Evolutionary conservation across 2,329 filamentous ascomycete species (phyloP), one percentile per base, ranked within the genome.

Genomic region (Fusarium proliferatum): DNA sequence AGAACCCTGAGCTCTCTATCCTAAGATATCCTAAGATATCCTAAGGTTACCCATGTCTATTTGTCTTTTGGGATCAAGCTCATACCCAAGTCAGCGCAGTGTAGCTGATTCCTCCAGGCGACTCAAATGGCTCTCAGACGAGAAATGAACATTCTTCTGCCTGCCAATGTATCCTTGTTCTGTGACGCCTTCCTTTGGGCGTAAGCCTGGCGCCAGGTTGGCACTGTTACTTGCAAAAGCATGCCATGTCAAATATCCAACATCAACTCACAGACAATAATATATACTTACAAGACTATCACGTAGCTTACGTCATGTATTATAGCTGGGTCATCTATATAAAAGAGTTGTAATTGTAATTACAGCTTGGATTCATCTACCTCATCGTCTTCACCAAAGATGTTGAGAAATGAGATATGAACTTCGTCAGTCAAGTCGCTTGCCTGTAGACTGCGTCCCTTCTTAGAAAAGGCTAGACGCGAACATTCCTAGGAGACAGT

Each of bases 401-500:
- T 82, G 67, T 91, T 90, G 78, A 93, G 81, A 82, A 98, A 98
- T 2, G 95, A 93, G 39, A 86, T 86, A 78, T 97, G 92, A 15
- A 99, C 93, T 83, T 97, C 93, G 23, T 96, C 94, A 0, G 96
- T 98, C 80, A 99, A 84, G 82, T 98, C 96, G 75, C 93, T 95
- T 2, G 96, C 96, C 85, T 98, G 96, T 80, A 99, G 84, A 79
- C 93, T 94, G 73, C 96, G 89, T 2, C 96, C 96, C 79, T 92
- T 94, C 81, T 95, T 93, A 77, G 89, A 87, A 83, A 97, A 99
- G 1, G 96, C 96, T 67, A 95, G 85, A 56, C 94, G 89, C 26
- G 96, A 98, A 80, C 93, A 97, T 81, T 97, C 89, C 89, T 90
- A 64, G 48, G 11, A 21, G 16, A 19, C 2, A 9, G 45, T 80